Base-by-base conservation (phyloP, 1,139 yeast species). In the Saccharomycopsis hybrid region DNA sequence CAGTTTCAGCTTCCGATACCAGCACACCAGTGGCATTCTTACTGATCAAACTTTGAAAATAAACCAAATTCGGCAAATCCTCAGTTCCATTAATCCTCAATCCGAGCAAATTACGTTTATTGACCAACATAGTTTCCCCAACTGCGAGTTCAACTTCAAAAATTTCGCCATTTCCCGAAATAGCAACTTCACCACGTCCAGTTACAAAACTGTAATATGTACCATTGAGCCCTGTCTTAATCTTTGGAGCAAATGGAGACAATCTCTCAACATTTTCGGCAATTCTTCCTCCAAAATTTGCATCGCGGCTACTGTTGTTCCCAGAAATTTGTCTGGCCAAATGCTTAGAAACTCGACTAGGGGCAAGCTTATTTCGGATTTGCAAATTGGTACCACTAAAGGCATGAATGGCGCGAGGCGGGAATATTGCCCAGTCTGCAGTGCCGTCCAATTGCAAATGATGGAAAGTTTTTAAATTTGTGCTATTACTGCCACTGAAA, bases 361-460 rank as follows among this genome's bases (percentile, higher is more conserved):
- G 85, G n/a, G 70, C 53, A 31, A 60, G 54, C 41, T 63, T 64
- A 48, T 70, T 62, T 1, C 65, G 62, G 1, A 78, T 60, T 13
- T 64, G 60, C 44, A 80, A 63, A 1, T 81, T 71, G 36, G 72
- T 68, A 0, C 86, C 86, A 2, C 76, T 63, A 56, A 71, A 78
- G 0, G 72, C 75, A 47, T 77, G 78, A 30, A 81, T 61, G 0
- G 80, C 71, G 9, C 67, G 60, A 2, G 68, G 65, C 43, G 74
- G 67, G 44, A 81, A 65, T 3, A 81, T 54, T 1, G 83, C 83
- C 85, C 85, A 81, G 57, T 81, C 87, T 28, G 64, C 64, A 1
- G 74, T 65, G 1, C 87, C 87, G 55, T 81, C 84, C 51, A 81
- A 61, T 4, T 66, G 57, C 37, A 81, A 55, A 41, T 67, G 67